A percentile compares a stretch with the other conserved stretches of the same genome.
Evolutionary conservation across 1,284 basidiomycete genomes (phyloP).

Genomic region (Cutaneotrichosporon spelunceum): DNA sequence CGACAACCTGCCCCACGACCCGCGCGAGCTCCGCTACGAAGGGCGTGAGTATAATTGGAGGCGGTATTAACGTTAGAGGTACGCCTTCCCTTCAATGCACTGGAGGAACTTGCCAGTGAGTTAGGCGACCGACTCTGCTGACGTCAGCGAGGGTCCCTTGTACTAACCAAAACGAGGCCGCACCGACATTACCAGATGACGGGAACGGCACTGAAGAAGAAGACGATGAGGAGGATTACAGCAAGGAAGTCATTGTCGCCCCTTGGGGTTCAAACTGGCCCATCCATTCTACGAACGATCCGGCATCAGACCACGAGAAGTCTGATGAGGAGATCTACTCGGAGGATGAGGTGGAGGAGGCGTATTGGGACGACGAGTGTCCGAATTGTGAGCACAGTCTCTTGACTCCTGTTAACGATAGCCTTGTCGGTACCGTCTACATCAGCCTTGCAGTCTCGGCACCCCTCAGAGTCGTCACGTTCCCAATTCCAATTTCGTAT

Average conservation of each 20-base stretch:
- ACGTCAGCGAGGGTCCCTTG: not conserved
- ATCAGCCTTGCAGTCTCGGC: not conserved
- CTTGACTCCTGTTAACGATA: not conserved
- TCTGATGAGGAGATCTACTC: slow-evolving; percentile 27
- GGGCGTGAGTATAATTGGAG: slow-evolving; percentile 31
- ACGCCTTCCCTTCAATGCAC: slow-evolving; percentile 33
- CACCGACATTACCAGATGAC: not conserved
- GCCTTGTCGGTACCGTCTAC: not conserved
- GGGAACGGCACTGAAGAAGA: not conserved
- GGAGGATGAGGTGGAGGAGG: slow-evolving; percentile 29
- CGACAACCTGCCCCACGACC: not conserved
- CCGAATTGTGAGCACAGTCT: slow-evolving; percentile 4
- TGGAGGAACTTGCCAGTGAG: slow-evolving; percentile 31
- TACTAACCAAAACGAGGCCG: not conserved
- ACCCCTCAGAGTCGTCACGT: not conserved
- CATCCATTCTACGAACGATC: slow-evolving; percentile 17
- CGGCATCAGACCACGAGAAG: slow-evolving; percentile 4
- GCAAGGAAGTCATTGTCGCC: slow-evolving; percentile 12
- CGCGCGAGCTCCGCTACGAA: slow-evolving; percentile 26
- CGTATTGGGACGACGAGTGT: not conserved
- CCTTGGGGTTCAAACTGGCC: slow-evolving; percentile 8
- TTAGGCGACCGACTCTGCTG: not conserved
- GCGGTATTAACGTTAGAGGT: slow-evolving; percentile 21
- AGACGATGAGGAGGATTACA: slow-evolving; percentile 31
- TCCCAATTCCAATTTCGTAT: not conserved